Evolutionary conservation across 2,329 filamentous ascomycete genomes (phyloP).

Genomic region (Trichoderma asperellum): DNA sequence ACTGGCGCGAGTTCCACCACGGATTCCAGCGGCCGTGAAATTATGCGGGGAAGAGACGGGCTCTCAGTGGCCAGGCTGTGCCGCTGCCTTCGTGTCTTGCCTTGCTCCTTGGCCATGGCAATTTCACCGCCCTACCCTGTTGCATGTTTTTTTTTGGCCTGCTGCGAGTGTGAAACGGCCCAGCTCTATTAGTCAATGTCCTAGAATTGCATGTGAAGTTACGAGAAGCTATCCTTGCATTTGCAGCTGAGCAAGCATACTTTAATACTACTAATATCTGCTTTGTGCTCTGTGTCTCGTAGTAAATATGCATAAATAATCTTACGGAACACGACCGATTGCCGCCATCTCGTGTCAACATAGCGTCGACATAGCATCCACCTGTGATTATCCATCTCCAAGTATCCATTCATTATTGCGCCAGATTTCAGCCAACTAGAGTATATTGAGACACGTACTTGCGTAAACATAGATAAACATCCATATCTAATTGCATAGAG

Average conservation of each 20-base stretch:
- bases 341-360: background rate
- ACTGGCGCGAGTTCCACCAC: background rate
- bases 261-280: background rate
- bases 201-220: background rate
- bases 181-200: constrained; percentile 2
- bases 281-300: background rate
- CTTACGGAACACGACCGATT: background rate
- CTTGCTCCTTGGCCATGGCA: constrained; percentile 13
- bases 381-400: background rate
- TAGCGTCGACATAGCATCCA: no score
- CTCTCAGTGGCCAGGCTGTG: constrained; percentile 1
- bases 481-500: background rate
- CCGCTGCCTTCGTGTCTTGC: background rate
- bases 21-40: constrained; percentile 9
- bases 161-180: background rate
- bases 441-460: background rate
- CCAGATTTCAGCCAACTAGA: background rate
- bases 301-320: background rate
- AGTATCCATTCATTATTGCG: background rate
- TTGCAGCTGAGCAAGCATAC: background rate
- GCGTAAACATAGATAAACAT: background rate
- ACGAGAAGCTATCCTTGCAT: background rate
- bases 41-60: no score
- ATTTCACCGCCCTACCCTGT: background rate
- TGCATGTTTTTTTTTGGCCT: background rate